Evolutionary conservation across 2,329 filamentous ascomycete genomes (phyloP).

Genomic region (Whalleya microplaca): DNA sequence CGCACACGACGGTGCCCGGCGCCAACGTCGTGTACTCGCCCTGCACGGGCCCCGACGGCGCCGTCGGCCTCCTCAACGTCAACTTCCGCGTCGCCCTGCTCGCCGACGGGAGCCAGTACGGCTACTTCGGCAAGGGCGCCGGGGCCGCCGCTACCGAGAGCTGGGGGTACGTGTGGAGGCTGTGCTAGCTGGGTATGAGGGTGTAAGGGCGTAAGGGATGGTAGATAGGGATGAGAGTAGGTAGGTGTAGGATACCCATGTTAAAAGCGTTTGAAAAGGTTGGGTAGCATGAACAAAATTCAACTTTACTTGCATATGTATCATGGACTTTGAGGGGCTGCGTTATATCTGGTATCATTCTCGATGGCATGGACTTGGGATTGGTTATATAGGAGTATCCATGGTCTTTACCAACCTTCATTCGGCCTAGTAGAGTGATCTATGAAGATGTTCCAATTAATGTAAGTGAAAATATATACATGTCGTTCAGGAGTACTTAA

Average conservation of each 20-base stretch:
- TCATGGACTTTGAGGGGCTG: background rate
- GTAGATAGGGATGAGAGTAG: background rate
- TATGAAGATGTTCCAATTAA: background rate
- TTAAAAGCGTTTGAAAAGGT: background rate
- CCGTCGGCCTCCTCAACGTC: constrained; percentile 44
- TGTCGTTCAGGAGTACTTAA: too few species aligned
- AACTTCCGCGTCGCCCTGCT: constrained; percentile 45
- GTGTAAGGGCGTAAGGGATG: too few species aligned
- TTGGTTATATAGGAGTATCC: background rate
- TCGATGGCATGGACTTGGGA: constrained; percentile 4
- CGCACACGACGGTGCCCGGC: constrained; percentile 34
- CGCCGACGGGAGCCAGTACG: constrained; percentile 36
- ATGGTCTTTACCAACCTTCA: background rate
- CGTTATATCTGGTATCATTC: background rate
- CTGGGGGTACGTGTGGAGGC: constrained; percentile 42
- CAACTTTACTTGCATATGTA: too few species aligned
- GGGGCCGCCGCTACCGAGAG: constrained; percentile 37
- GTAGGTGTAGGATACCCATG: background rate
- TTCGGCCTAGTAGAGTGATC: constrained; percentile 9
- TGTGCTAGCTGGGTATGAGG: constrained; percentile 32
- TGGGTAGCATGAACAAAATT: background rate
- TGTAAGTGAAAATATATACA: too few species aligned
- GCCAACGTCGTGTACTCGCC: constrained; percentile 39
- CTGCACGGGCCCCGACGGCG: constrained; percentile 38
- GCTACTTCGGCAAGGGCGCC: constrained; percentile 40